A percentile compares a stretch with the other conserved stretches of the same genome.
phyloP scores from a whole-genome alignment of 116 monocot species.

The Trichopus zeylanicus region DNA sequence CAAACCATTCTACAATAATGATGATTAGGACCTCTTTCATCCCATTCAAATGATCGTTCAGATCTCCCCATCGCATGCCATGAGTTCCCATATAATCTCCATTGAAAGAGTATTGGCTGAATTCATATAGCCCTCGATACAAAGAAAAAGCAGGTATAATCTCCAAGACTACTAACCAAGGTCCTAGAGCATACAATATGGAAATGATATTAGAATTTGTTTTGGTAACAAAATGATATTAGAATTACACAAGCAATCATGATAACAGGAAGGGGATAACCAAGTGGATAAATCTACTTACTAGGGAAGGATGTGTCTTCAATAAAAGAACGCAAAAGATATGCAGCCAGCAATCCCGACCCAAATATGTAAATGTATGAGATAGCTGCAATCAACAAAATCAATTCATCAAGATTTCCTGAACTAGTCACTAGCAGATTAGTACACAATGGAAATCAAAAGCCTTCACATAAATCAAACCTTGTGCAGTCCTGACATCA shows the following conservation, averaged over 20 bases:
- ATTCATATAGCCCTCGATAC: slow-evolving; percentile 83
- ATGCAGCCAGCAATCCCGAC: slow-evolving; percentile 51
- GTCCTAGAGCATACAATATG: slow-evolving; percentile 14
- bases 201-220: neutral
- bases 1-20: slow-evolving; percentile 49
- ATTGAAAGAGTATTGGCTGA: slow-evolving; percentile 43
- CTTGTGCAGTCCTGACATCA: slow-evolving; percentile 62
- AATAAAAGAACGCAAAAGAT: slow-evolving; percentile 46
- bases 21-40: slow-evolving; percentile 66
- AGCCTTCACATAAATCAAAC: slow-evolving; percentile 15
- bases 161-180: slow-evolving; percentile 67
- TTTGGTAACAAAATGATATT: neutral
- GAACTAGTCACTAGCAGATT: too few relatives aligned
- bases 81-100: slow-evolving; percentile 34
- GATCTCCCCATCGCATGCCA: slow-evolving; percentile 71
- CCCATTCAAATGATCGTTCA: slow-evolving; percentile 53
- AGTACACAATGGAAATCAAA: neutral
- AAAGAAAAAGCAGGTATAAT: slow-evolving; percentile 73
- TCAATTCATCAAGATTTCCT: neutral
- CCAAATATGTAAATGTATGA: slow-evolving; percentile 73
- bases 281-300: slow-evolving; percentile 23
- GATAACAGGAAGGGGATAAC: too few relatives aligned
- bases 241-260: too few relatives aligned
- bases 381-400: slow-evolving; percentile 24
- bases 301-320: slow-evolving; percentile 64